A percentile compares a stretch with the other conserved stretches of the same genome.
Conservation (phyloP, 352 stramenopile genomes). For the Phytophthora ramorum region DNA sequence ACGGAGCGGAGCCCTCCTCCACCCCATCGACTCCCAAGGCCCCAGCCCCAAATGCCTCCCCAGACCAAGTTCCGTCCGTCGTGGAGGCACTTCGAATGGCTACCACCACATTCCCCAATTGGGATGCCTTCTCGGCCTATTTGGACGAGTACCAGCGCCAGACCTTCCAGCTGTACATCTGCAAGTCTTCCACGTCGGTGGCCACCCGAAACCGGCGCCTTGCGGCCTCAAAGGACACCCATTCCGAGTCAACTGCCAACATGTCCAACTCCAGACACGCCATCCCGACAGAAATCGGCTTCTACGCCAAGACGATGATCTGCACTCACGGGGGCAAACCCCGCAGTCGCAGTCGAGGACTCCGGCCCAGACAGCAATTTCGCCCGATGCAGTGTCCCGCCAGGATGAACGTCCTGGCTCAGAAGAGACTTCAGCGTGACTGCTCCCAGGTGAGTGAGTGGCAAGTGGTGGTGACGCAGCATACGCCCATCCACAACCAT, state of each 20-base stretch:
- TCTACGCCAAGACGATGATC: not conserved
- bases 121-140: conserved; percentile 21
- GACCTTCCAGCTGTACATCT: conserved; percentile 27
- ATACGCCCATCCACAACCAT: conserved; percentile 23
- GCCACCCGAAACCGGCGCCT: not conserved
- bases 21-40: not conserved
- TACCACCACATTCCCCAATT: conserved; percentile 15
- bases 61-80: not conserved
- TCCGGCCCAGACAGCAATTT: conserved; percentile 18
- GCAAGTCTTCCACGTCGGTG: conserved; percentile 24
- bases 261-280: not conserved
- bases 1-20: not conserved
- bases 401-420: conserved; percentile 15
- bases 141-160: conserved; percentile 28
- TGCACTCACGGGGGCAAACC: not conserved
- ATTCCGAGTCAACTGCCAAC: too few relatives aligned
- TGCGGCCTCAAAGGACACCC: too few relatives aligned
- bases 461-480: conserved; percentile 26
- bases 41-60: not conserved
- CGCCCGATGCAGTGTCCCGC: conserved; percentile 27
- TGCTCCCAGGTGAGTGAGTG: not conserved
- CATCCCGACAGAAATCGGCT: not conserved
- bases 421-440: conserved; percentile 15
- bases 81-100: conserved; percentile 20
- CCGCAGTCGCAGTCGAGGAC: conserved; percentile 15